A percentile compares a stretch with the other conserved stretches of the same genome.
phyloP scores from a whole-genome alignment of 108 stramenopile species.

The Skeletonema tropicum region DNA sequence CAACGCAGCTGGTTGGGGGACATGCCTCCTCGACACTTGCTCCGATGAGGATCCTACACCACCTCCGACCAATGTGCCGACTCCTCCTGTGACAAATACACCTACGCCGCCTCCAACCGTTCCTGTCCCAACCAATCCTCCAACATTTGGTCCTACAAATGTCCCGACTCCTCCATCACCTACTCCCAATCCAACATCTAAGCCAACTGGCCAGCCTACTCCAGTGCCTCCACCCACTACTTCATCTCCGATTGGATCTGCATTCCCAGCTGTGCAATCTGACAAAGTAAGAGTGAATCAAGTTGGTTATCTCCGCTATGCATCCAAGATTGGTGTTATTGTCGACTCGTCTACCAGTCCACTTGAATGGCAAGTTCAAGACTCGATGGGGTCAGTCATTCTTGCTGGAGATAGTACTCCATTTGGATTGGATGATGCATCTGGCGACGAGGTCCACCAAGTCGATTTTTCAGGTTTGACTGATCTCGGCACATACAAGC shows the following conservation, averaged over 20 bases:
- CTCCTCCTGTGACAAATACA: too few relatives aligned
- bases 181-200: slow-evolving; percentile 1
- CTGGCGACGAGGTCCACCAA: slow-evolving; percentile 29
- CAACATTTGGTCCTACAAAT: slow-evolving; percentile 1
- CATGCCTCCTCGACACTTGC: too few relatives aligned
- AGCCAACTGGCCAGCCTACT: not conserved
- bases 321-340: slow-evolving; percentile 33
- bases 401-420: slow-evolving; percentile 15
- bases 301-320: slow-evolving; percentile 31
- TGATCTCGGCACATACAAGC: slow-evolving; percentile 21
- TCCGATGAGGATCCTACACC: too few relatives aligned
- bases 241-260: slow-evolving; percentile 12
- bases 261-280: slow-evolving; percentile 7
- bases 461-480: slow-evolving; percentile 29
- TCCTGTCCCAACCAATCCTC: not conserved
- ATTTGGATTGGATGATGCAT: slow-evolving; percentile 28
- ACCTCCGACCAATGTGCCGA: too few relatives aligned
- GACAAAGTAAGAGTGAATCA: slow-evolving; percentile 28
- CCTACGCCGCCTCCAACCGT: too few relatives aligned
- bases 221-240: slow-evolving; percentile 7
- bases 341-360: slow-evolving; percentile 21
- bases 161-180: not conserved
- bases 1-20: too few relatives aligned
- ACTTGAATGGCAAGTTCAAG: slow-evolving; percentile 29
- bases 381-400: slow-evolving; percentile 20